Conservation (phyloP, 1,139 yeast genomes). For the Taphrina confusa region DNA sequence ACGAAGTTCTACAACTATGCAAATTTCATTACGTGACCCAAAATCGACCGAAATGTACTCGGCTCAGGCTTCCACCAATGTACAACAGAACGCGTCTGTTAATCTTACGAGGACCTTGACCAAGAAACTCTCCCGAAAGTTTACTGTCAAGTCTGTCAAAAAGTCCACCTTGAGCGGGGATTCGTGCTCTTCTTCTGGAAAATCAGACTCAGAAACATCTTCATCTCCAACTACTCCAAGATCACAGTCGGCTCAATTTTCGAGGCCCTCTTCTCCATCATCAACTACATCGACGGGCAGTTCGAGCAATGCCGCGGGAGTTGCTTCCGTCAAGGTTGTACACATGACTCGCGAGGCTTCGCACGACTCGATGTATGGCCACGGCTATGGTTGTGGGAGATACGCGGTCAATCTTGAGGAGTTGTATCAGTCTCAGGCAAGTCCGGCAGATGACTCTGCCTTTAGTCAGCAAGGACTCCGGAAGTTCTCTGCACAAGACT, state of each 20-base stretch:
- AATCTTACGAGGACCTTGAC: background rate
- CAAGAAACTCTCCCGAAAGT: conserved; percentile 14
- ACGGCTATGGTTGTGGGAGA: conserved; percentile 28
- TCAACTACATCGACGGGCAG: background rate
- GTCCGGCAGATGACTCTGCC: conserved; percentile 4
- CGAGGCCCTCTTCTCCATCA: background rate
- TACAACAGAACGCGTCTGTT: background rate
- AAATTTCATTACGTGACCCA: background rate
- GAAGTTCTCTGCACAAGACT: conserved; percentile 30
- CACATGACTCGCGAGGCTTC: conserved; percentile 9
- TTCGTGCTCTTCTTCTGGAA: too few relatives aligned
- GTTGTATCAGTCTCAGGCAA: background rate
- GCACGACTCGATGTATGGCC: conserved; percentile 5
- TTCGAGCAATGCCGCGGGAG: too few relatives aligned
- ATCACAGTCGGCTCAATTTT: background rate
- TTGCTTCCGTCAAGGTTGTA: background rate
- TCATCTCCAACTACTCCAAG: conserved; percentile 1
- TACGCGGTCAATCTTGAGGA: conserved; percentile 31
- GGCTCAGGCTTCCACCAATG: background rate
- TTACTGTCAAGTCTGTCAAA: background rate
- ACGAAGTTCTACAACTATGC: background rate
- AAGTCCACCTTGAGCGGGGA: too few relatives aligned
- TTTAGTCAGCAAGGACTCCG: conserved; percentile 16
- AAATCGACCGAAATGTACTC: background rate
- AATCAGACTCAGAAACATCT: conserved; percentile 3